These are phyloP conservation scores for Tricholoma furcatifolium DNA, from an alignment of 768 basidiomycete genomes.

Conservation along the genomic window DNA sequence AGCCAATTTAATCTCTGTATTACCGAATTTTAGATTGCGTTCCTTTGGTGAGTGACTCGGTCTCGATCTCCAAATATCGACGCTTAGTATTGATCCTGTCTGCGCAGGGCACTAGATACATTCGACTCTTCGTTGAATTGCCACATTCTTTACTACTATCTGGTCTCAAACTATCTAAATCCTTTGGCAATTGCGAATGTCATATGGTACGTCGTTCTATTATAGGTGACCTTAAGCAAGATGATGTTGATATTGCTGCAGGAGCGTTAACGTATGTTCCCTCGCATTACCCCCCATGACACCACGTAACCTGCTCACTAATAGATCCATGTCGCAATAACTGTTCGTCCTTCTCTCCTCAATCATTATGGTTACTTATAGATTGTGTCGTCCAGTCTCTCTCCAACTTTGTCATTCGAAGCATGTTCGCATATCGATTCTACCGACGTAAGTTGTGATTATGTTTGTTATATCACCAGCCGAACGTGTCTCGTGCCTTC, in stretches of 20 bases:
- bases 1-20: not conserved
- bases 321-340: conserved; percentile 54
- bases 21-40: conserved; percentile 25
- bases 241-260: too few species aligned
- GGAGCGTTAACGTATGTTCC: conserved; percentile 50
- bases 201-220: conserved; percentile 43
- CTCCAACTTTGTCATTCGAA: conserved; percentile 49
- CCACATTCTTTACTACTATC: conserved; percentile 59
- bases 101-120: conserved; percentile 57
- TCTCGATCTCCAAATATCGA: too few species aligned
- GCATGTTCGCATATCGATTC: conserved; percentile 50
- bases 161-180: conserved; percentile 54
- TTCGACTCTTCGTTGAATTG: conserved; percentile 51
- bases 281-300: not conserved
- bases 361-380: not conserved
- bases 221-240: too few species aligned
- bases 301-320: not conserved
- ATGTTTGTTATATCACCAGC: not conserved
- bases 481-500: not conserved
- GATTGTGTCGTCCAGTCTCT: conserved; percentile 33
- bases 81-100: too few species aligned
- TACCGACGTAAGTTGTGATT: conserved; percentile 42
- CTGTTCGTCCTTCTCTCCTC: conserved; percentile 33
- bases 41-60: conserved; percentile 29
- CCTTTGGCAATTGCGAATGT: conserved; percentile 40